Evolutionary conservation across 495 filamentous ascomycete genomes (phyloP).

Genomic region (Ramalina intermedia): DNA sequence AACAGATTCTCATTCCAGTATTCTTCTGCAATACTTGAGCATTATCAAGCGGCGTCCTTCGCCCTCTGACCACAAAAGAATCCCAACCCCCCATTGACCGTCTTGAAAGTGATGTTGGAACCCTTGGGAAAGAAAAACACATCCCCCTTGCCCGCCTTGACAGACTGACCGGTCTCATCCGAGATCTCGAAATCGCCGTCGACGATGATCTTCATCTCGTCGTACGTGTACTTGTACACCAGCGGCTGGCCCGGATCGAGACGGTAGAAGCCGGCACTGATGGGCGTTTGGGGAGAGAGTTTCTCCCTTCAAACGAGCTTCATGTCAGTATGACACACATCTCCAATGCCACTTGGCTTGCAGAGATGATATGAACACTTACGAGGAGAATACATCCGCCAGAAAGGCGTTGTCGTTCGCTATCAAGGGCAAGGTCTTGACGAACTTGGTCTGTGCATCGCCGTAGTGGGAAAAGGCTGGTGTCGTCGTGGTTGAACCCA

Average conservation of each 20-base stretch:
- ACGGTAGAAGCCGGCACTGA: conserved; percentile 58
- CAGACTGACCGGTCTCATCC: conserved; percentile 26
- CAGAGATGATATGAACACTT: conserved; percentile 3
- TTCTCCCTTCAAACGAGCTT: neutral
- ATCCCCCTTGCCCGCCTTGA: conserved; percentile 53
- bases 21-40: neutral
- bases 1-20: too few species aligned
- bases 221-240: conserved; percentile 60
- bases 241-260: conserved; percentile 60
- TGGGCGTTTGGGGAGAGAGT: conserved; percentile 45
- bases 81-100: conserved; percentile 52
- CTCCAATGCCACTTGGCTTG: conserved; percentile 13
- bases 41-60: conserved; percentile 9
- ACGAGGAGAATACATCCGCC: conserved; percentile 50
- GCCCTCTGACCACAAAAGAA: conserved; percentile 43
- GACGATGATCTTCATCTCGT: conserved; percentile 70
- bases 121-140: conserved; percentile 71
- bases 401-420: conserved; percentile 64
- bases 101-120: conserved; percentile 61
- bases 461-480: conserved; percentile 36
- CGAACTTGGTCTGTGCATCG: conserved; percentile 48
- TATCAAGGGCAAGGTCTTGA: conserved; percentile 46
- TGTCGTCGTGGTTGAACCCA: conserved; percentile 6
- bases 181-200: conserved; percentile 63
- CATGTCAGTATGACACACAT: neutral